Evolutionary conservation across 139 green algal species (phyloP), one percentile per base, ranked within the genome.

Genomic region (Picochlorum costavermella): DNA sequence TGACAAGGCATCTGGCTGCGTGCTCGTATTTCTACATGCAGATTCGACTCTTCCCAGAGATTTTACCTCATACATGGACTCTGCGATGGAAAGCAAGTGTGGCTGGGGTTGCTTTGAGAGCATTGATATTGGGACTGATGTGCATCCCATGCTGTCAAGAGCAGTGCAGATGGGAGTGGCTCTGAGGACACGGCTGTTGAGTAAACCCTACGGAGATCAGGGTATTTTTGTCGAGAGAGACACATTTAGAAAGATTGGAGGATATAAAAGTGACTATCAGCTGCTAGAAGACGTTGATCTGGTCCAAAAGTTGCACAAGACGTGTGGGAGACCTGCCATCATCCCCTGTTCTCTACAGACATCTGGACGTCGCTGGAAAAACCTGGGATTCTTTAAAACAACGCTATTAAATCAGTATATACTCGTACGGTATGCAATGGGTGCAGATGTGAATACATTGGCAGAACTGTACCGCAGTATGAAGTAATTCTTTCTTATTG

Each of bases 261-360:
- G 75, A 13, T 66, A 82, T 31, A 84, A 83, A 50, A 31, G 53
- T 5, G 68, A 86, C 0, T 80, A 73, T 77, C 76, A 75, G 2
- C 44, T 92, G 5, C 50, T 92, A 43, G 85, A 92, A 57, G 85
- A 90, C 33, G 48, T 82, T 8, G 85, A 85, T 11, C 48, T 92
- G 50, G 83, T 89, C 11, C 20, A 53, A 14, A 71, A 77, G 11
- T 73, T 87, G 4, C 53, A 40, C 28, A 58, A 50, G 5, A 60
- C 11, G 40, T 64, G 50, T 45, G 65, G 61, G 2, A 40, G 56
- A 2, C 81, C 81, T 8, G 62, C 59, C 0, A 75, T 90, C 10
- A 43, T 88, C 17, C 57, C 56, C 3, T 40, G 36, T 4, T 11
- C 72, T 2, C 23, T 88, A 2, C 0, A 26, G 9, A 87, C 81